Conservation (phyloP, 2,329 filamentous ascomycete genomes). For the Botryosphaeria dothidea region DNA sequence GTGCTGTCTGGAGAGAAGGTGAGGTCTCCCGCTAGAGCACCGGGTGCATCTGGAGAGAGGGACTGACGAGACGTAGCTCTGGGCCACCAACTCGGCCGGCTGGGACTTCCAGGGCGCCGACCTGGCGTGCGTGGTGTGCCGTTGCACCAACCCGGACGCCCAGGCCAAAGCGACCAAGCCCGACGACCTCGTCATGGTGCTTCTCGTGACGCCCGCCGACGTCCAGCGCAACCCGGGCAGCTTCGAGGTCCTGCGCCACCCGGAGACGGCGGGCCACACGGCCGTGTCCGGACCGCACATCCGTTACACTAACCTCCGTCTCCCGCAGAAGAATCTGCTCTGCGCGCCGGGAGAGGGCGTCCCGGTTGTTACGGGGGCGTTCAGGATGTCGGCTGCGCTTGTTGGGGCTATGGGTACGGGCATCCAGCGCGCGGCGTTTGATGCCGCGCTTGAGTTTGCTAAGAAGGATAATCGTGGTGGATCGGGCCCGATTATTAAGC, state of each 20-base stretch:
- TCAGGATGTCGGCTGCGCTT: conserved; percentile 49
- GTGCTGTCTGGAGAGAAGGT: conserved; percentile 57
- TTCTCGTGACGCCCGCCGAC: conserved; percentile 52
- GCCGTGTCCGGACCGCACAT: conserved; percentile 53
- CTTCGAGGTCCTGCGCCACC: conserved; percentile 50
- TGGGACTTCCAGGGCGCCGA: conserved; percentile 57
- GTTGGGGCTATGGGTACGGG: conserved; percentile 58
- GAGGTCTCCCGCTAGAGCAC: background rate
- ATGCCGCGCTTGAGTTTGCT: conserved; percentile 53
- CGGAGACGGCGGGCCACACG: conserved; percentile 49
- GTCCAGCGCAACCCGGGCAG: conserved; percentile 48
- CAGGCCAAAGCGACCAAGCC: conserved; percentile 23
- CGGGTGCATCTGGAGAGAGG: background rate
- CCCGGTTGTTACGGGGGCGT: conserved; percentile 44
- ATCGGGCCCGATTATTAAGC: conserved; percentile 46
- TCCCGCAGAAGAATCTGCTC: conserved; percentile 51
- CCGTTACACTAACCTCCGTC: conserved; percentile 49
- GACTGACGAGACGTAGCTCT: conserved; percentile 40
- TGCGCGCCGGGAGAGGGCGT: conserved; percentile 47
- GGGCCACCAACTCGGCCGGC: conserved; percentile 57
- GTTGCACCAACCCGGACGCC: conserved; percentile 31
- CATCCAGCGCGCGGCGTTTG: conserved; percentile 56
- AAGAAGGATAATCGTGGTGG: conserved; percentile 50
- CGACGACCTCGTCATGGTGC: conserved; percentile 46
- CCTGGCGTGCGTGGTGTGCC: conserved; percentile 55